These are phyloP conservation scores for Citrus unshiu DNA, from an alignment of 345 rosid species.

Conservation along the genomic window DNA sequence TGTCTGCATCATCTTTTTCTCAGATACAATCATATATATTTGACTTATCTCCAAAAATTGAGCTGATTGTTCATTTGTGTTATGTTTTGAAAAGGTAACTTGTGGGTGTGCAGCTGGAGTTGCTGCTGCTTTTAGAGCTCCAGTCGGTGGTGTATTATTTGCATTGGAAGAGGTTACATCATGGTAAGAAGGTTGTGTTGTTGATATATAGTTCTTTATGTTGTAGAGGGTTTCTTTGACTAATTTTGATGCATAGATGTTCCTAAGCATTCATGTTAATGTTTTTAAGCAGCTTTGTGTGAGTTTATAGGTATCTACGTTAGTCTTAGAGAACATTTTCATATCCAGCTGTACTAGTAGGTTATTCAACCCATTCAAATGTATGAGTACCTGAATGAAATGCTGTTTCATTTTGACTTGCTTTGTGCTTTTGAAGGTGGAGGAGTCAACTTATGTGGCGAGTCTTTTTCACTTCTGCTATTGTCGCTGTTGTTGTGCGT, in stretches of 20 bases:
- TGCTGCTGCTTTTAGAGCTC: conserved; percentile 99
- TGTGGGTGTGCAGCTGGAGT: conserved; percentile 99
- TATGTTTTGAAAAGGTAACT: conserved; percentile 79
- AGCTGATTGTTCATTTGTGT: conserved; percentile 25
- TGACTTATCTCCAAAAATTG: conserved; percentile 6
- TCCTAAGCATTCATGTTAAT: neutral
- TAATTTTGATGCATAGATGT: neutral
- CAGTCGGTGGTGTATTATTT: conserved; percentile 98
- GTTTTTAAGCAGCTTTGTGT: neutral
- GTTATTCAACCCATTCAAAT: neutral
- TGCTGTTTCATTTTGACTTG: conserved; percentile 7
- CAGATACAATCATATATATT: too few relatives aligned
- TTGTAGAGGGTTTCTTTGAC: neutral
- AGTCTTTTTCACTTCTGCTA: conserved; percentile 95
- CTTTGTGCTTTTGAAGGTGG: conserved; percentile 67
- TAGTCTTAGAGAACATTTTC: neutral
- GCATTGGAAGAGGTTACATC: conserved; percentile 98
- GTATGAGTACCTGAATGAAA: neutral
- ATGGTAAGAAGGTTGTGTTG: conserved; percentile 48
- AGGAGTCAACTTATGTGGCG: conserved; percentile 99
- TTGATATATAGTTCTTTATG: neutral
- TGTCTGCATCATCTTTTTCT: neutral
- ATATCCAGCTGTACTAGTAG: neutral
- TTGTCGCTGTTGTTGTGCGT: conserved; percentile 97
- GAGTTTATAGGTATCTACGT: neutral